Percentiles rank a stretch among this genome's conserved stretches.
Conservation (phyloP, 1,284 basidiomycete species). For the Cronartium quercuum region DNA sequence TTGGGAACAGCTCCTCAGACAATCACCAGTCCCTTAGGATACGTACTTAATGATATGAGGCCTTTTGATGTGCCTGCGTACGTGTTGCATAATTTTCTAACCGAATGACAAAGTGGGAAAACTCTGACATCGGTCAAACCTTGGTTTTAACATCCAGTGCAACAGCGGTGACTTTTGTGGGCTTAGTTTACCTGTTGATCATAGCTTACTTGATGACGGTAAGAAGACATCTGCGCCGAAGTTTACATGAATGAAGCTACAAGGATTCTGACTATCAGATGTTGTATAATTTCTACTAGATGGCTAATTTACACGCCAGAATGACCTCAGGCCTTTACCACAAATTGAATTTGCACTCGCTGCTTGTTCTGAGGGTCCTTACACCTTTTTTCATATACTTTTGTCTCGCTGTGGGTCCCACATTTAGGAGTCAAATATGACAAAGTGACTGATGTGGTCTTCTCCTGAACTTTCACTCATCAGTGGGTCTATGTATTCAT, state of each 20-base stretch:
- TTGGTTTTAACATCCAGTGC: background rate
- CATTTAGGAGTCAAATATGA: background rate
- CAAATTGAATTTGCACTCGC: slow-evolving; percentile 14
- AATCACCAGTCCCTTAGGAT: slow-evolving; percentile 20
- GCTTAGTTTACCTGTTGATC: slow-evolving; percentile 26
- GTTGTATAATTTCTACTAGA: background rate
- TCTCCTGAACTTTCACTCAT: background rate
- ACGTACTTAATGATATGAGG: slow-evolving; percentile 10
- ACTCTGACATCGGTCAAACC: too few species aligned
- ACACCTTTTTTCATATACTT: slow-evolving; percentile 26
- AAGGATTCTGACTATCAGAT: too few species aligned
- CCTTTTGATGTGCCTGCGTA: slow-evolving; percentile 35
- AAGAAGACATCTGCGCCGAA: background rate
- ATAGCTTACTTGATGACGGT: slow-evolving; percentile 8
- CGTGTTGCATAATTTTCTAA: background rate
- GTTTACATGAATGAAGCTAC: too few species aligned
- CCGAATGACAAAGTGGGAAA: background rate
- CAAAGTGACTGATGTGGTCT: background rate
- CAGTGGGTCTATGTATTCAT: slow-evolving; percentile 21
- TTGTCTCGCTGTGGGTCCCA: slow-evolving; percentile 14
- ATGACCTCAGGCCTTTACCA: slow-evolving; percentile 8
- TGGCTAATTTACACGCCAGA: background rate
- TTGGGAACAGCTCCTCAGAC: slow-evolving; percentile 23
- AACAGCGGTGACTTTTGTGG: slow-evolving; percentile 13
- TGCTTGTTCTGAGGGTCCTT: slow-evolving; percentile 8